These are phyloP conservation scores for Monotropa hypopitys DNA, from an alignment of 179 eudicot species.

Conservation along the genomic window DNA sequence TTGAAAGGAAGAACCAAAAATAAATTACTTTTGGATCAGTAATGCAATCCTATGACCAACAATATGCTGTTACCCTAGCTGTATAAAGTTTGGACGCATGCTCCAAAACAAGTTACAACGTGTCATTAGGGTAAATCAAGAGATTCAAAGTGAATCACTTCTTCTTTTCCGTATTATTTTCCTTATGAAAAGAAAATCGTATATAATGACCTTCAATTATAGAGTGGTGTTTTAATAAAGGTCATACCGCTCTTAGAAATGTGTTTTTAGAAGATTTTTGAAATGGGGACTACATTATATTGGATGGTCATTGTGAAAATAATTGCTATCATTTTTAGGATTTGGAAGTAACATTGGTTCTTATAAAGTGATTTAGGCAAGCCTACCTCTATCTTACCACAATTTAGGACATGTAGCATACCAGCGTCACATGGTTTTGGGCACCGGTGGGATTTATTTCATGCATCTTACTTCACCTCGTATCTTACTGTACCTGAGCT, in stretches of 20 bases:
- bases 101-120: background rate
- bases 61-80: background rate
- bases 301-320: background rate
- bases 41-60: background rate
- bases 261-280: background rate
- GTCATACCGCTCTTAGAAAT: background rate
- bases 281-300: background rate
- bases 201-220: background rate
- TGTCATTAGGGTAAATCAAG: background rate
- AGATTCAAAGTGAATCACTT: background rate
- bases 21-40: background rate
- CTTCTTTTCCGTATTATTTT: background rate
- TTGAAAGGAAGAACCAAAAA: background rate
- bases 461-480: background rate
- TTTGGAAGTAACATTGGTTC: background rate
- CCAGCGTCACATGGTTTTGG: background rate
- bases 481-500: background rate
- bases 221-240: background rate
- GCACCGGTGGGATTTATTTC: background rate
- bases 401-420: background rate
- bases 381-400: background rate
- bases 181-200: background rate
- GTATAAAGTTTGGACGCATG: background rate
- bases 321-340: background rate
- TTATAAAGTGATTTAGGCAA: background rate